Evolutionary conservation across 2,329 filamentous ascomycete genomes (phyloP).

Genomic region (Capronia coronata): DNA sequence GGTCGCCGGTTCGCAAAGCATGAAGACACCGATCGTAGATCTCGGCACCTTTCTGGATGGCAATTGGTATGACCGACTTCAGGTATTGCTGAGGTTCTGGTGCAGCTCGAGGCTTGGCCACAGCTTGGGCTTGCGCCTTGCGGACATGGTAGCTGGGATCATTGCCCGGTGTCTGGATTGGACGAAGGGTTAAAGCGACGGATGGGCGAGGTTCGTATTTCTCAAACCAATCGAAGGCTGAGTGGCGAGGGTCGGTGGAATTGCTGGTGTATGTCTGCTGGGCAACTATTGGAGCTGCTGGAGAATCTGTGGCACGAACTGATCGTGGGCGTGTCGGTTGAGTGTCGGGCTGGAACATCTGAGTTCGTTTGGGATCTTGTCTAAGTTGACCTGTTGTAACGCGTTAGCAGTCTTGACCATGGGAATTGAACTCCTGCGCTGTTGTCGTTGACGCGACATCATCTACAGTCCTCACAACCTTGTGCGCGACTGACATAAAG

Average conservation of each 20-base stretch:
- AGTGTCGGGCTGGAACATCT: conserved; percentile 78
- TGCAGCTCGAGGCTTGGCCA: conserved; percentile 4
- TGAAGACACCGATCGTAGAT: conserved; percentile 87
- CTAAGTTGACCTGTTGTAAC: conserved; percentile 45
- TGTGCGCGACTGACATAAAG: not conserved
- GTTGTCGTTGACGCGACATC: not conserved
- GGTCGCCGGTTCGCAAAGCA: conserved; percentile 71
- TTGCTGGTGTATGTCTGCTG: conserved; percentile 35
- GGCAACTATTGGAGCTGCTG: conserved; percentile 25
- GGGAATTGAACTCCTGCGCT: not conserved
- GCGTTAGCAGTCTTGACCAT: conserved; percentile 6
- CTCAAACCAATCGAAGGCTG: conserved; percentile 42
- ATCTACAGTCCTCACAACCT: not conserved
- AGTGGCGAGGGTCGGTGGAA: conserved; percentile 45
- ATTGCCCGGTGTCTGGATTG: conserved; percentile 68
- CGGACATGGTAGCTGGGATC: conserved; percentile 61
- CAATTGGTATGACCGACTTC: conserved; percentile 31
- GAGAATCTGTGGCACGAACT: conserved; percentile 47
- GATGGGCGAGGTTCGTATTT: conserved; percentile 62
- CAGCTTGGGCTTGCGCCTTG: conserved; percentile 31
- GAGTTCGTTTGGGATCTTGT: conserved; percentile 76
- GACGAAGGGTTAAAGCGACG: conserved; percentile 61
- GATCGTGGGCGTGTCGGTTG: conserved; percentile 54
- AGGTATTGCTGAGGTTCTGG: conserved; percentile 21
- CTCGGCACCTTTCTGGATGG: conserved; percentile 71